A percentile compares a stretch with the other conserved stretches of the same genome.
Evolutionary conservation across 1,139 yeast genomes (phyloP).

Genomic region (Candida sanyaensis): DNA sequence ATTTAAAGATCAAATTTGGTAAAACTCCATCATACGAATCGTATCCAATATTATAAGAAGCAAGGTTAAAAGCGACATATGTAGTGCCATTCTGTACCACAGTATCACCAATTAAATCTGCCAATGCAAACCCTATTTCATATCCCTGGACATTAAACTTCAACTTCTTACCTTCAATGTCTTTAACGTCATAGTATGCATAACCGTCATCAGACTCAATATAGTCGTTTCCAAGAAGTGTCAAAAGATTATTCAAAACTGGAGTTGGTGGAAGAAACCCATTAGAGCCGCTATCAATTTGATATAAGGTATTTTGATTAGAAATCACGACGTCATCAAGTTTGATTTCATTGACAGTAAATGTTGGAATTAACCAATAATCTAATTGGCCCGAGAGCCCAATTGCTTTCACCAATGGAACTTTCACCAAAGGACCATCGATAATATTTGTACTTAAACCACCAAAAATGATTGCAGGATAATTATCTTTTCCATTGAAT

Average conservation of each 20-base stretch:
- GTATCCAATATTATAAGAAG: conserved; percentile 17
- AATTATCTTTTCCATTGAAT: conserved; percentile 15
- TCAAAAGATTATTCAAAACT: conserved; percentile 18
- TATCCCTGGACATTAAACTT: conserved; percentile 22
- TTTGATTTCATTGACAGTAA: conserved; percentile 20
- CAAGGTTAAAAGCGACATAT: conserved; percentile 17
- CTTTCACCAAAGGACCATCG: conserved; percentile 18
- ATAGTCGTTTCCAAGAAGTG: conserved; percentile 15
- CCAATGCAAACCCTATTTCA: conserved; percentile 17
- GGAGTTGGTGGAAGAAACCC: conserved; percentile 21
- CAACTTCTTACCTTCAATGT: conserved; percentile 9
- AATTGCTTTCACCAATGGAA: conserved; percentile 18
- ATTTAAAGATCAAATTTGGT: conserved; percentile 21
- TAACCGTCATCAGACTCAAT: conserved; percentile 11
- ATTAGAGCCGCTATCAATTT: conserved; percentile 24
- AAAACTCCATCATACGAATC: conserved; percentile 19
- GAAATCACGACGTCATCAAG: conserved; percentile 16
- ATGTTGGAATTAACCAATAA: conserved; percentile 16
- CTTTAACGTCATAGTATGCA: conserved; percentile 11
- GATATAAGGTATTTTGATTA: conserved; percentile 18
- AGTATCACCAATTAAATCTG: conserved; percentile 18
- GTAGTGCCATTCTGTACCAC: conserved; percentile 13
- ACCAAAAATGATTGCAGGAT: conserved; percentile 21
- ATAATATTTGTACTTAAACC: conserved; percentile 21
- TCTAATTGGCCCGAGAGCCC: conserved; percentile 5